Percentiles rank a stretch among this genome's conserved stretches.
phyloP scores from a whole-genome alignment of 768 basidiomycete genomes.

The Amanita jacksonii region DNA sequence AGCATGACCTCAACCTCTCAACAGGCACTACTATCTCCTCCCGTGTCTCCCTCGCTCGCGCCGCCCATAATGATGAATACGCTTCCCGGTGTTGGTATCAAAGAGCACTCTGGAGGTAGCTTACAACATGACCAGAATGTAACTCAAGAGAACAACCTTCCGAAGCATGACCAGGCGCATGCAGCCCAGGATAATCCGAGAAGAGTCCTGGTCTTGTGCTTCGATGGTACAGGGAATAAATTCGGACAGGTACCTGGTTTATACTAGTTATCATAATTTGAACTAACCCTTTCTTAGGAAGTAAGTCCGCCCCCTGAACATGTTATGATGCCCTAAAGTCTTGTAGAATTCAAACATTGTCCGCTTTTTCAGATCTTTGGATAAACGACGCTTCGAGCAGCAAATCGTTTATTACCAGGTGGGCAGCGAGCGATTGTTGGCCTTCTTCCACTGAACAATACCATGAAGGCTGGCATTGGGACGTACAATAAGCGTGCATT shows the following conservation, averaged over 20 bases:
- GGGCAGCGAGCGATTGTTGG: not conserved
- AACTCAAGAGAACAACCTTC: too few relatives aligned
- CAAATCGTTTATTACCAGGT: constrained; percentile 17
- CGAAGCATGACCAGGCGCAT: too few relatives aligned
- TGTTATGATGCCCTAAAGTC: not conserved
- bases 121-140: too few relatives aligned
- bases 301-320: not conserved
- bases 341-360: constrained; percentile 15
- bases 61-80: too few relatives aligned
- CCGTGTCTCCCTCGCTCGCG: too few relatives aligned
- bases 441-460: not conserved
- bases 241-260: constrained; percentile 17
- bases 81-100: too few relatives aligned
- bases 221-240: constrained; percentile 23
- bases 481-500: constrained; percentile 17
- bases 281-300: not conserved
- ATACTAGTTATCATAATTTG: too few relatives aligned
- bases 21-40: too few relatives aligned
- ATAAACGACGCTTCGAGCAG: constrained; percentile 11
- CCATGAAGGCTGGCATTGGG: constrained; percentile 17
- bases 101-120: too few relatives aligned
- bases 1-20: too few relatives aligned
- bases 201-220: constrained; percentile 17
- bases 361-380: constrained; percentile 13
- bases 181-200: too few relatives aligned